Conservation (phyloP, 2,329 filamentous ascomycete genomes). For the Hypomyces perniciosus region DNA sequence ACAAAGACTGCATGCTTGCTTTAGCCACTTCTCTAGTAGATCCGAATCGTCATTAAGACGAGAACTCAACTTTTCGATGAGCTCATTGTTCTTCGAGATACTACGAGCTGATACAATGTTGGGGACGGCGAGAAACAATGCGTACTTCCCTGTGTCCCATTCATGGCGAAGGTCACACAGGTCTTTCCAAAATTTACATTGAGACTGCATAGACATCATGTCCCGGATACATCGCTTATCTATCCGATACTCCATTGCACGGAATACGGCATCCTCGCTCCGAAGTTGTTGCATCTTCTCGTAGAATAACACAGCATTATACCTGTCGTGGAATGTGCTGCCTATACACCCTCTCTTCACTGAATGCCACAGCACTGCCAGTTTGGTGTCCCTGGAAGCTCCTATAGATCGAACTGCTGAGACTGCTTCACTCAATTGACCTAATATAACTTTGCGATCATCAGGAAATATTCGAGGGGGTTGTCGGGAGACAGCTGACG, state of each 20-base stretch:
- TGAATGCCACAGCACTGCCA: constrained; percentile 4
- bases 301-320: constrained; percentile 1
- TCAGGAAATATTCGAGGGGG: too few relatives aligned
- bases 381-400: not conserved
- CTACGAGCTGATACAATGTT: too few relatives aligned
- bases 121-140: too few relatives aligned
- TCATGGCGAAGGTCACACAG: not conserved
- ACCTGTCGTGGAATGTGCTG: constrained; percentile 5
- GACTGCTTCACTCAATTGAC: not conserved
- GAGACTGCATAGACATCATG: constrained; percentile 1
- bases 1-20: too few relatives aligned
- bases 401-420: not conserved
- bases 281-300: not conserved
- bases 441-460: too few relatives aligned
- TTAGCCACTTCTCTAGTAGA: too few relatives aligned
- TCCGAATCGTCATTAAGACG: too few relatives aligned
- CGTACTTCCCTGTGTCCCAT: not conserved
- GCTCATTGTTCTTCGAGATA: too few relatives aligned
- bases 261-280: not conserved
- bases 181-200: constrained; percentile 8
- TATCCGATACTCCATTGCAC: not conserved
- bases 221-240: not conserved
- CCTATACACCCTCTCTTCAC: not conserved
- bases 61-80: too few relatives aligned
- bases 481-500: too few relatives aligned